Base-by-base conservation (phyloP, 352 stramenopile genomes). In the Phytopythium mirpurense region DNA sequence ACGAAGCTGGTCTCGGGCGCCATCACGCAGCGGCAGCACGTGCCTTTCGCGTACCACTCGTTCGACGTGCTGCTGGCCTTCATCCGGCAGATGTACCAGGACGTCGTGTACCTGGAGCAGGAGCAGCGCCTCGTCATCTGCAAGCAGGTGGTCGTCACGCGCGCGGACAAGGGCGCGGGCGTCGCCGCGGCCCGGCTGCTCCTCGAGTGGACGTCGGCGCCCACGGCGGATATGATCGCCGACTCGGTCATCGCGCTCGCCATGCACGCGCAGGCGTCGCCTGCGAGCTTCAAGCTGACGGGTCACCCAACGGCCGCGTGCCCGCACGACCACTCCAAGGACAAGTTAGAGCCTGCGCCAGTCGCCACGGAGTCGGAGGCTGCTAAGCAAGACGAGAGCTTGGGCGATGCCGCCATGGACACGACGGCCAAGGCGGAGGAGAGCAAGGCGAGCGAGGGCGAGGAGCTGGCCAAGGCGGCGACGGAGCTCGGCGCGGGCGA, bases 231-330 rank as follows among this genome's bases (percentile, higher is more conserved):
- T 63, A 94, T 98, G 64, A 93, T 98, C 53, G 96, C 95, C 19
- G 96, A 99, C 78, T 97, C 93, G 18, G 74, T 98, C n/a, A 93
- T 98, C 37, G 92, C 90, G 18, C 69, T 98, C 14, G 81, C 96
- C n/a, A 97, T 98, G 88, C 94, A 98, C 58, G 86, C 82, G 2
- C 78, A 93, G 56, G 83, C 86, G 43, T 91, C 83, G 55, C 80
- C 78, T 7, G 82, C 80, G 23, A 85, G 78, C 40, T 92, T 94
- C 59, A 92, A 95, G 64, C 55, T 93, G 23, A 87, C 78, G 57
- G 66, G 70, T 9, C 79, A 93, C 53, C 78, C 79, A 19, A 88
- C 65, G 0, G 82, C 84, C 12, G 83, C 78, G 7, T 93, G 83
- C 51, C 80, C 75, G 1, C 84, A 96, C 32, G 77, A 94, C 46